Evolutionary conservation across 2,329 filamentous ascomycete species (phyloP).

Genomic region (Thelonectria discophora): DNA sequence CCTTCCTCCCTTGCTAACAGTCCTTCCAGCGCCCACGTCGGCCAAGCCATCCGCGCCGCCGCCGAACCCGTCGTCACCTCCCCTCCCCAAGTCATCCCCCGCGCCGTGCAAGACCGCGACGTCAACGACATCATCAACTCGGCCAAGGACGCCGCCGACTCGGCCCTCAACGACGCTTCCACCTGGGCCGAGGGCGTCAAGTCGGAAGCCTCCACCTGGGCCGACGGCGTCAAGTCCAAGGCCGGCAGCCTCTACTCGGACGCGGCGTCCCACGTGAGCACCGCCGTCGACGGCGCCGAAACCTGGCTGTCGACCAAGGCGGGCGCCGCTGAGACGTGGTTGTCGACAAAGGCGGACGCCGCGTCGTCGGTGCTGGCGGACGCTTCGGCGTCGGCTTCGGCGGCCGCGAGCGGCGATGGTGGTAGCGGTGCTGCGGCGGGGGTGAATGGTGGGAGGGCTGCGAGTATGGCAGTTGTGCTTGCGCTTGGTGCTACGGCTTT

Average conservation of each 20-base stretch:
- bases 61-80: constrained; percentile 26
- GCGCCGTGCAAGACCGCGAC: constrained; percentile 21
- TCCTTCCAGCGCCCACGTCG: constrained; percentile 5
- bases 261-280: constrained; percentile 9
- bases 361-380: constrained; percentile 24
- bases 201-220: no score
- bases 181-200: no score
- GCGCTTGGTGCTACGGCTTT: constrained; percentile 40
- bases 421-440: constrained; percentile 31
- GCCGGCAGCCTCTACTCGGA: constrained; percentile 8
- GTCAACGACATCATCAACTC: constrained; percentile 29
- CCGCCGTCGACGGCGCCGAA: constrained; percentile 13
- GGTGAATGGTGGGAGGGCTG: constrained; percentile 25
- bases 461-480: constrained; percentile 29
- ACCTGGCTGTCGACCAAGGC: constrained; percentile 22
- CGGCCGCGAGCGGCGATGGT: constrained; percentile 3
- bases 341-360: constrained; percentile 10
- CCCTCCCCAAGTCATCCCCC: constrained; percentile 13
- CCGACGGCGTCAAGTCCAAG: constrained; percentile 7
- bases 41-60: constrained; percentile 6
- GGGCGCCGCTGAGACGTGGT: constrained; percentile 5
- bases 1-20: constrained; percentile 9
- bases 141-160: constrained; percentile 11
- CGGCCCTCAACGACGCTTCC: constrained; percentile 13
- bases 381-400: constrained; percentile 23